Evolutionary conservation across 108 stramenopile species (phyloP).

Genomic region (Cyclostephanos tholiformis): DNA sequence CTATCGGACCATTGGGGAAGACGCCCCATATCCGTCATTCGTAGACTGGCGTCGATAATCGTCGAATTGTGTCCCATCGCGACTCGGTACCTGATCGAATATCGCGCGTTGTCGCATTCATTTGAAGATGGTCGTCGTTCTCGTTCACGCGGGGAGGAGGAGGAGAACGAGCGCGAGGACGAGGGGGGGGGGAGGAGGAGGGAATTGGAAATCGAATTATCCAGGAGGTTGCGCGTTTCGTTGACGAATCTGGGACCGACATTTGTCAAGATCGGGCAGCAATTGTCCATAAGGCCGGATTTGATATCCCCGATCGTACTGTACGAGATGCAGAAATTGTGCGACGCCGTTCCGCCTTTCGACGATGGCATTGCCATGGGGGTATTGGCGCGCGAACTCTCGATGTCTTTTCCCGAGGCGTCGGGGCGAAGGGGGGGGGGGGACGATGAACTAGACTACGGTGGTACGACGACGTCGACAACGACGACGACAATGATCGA

Average conservation of each 20-base stretch:
- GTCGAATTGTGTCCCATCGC: constrained; percentile 59
- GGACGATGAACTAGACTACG: not conserved
- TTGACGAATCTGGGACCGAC: constrained; percentile 92
- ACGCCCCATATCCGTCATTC: constrained; percentile 67
- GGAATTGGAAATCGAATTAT: constrained; percentile 49
- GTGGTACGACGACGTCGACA: not conserved
- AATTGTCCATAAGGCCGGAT: constrained; percentile 93
- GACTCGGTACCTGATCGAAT: constrained; percentile 38
- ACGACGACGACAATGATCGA: not conserved
- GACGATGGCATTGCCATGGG: constrained; percentile 79
- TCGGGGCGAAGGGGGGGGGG: not conserved
- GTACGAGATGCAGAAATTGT: constrained; percentile 87
- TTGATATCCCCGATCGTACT: constrained; percentile 85
- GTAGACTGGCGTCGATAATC: constrained; percentile 54
- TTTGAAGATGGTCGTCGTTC: not conserved
- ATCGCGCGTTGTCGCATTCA: constrained; percentile 32
- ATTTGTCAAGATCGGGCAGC: constrained; percentile 92
- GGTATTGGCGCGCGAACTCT: constrained; percentile 64
- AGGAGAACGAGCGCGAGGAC: not conserved
- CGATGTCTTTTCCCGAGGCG: constrained; percentile 13
- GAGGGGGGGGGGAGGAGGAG: not conserved
- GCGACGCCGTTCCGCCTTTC: constrained; percentile 92
- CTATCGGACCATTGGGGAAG: constrained; percentile 68
- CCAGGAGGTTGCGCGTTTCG: constrained; percentile 55
- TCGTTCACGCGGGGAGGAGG: not conserved